Conservation (phyloP, 306 rosid species). For the Alnus rubra region DNA sequence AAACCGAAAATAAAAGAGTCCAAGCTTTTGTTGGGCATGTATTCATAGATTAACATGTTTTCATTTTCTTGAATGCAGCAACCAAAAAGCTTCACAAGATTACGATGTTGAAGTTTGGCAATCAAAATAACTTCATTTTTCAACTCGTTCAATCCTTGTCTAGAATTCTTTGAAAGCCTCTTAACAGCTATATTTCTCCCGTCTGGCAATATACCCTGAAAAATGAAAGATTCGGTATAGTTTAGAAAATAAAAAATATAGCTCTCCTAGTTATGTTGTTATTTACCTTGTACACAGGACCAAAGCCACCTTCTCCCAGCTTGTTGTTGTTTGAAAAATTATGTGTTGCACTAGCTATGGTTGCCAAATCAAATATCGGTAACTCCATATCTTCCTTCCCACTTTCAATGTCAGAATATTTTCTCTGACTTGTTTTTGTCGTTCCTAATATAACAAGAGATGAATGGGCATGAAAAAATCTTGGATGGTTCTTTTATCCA, state of each 20-base stretch:
- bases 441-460: background rate
- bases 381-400: slow-evolving; percentile 47
- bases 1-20: slow-evolving; percentile 46
- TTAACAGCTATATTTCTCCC: slow-evolving; percentile 65
- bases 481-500: background rate
- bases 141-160: slow-evolving; percentile 50
- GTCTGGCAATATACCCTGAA: slow-evolving; percentile 53
- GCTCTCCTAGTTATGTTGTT: background rate
- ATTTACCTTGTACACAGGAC: slow-evolving; percentile 54
- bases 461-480: background rate
- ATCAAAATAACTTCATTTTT: slow-evolving; percentile 27
- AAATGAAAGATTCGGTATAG: background rate
- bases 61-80: slow-evolving; percentile 40
- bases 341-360: slow-evolving; percentile 42
- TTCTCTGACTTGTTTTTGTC: background rate
- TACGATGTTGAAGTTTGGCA: slow-evolving; percentile 48
- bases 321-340: slow-evolving; percentile 46
- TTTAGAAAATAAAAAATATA: background rate
- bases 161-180: slow-evolving; percentile 49
- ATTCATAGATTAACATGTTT: slow-evolving; percentile 40
- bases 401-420: background rate
- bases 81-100: slow-evolving; percentile 48
- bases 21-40: slow-evolving; percentile 45
- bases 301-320: slow-evolving; percentile 74
- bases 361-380: slow-evolving; percentile 37